Evolutionary conservation across 2,329 filamentous ascomycete genomes (phyloP), one percentile per base, ranked within the genome.

Genomic region (Zasmidium cellare): DNA sequence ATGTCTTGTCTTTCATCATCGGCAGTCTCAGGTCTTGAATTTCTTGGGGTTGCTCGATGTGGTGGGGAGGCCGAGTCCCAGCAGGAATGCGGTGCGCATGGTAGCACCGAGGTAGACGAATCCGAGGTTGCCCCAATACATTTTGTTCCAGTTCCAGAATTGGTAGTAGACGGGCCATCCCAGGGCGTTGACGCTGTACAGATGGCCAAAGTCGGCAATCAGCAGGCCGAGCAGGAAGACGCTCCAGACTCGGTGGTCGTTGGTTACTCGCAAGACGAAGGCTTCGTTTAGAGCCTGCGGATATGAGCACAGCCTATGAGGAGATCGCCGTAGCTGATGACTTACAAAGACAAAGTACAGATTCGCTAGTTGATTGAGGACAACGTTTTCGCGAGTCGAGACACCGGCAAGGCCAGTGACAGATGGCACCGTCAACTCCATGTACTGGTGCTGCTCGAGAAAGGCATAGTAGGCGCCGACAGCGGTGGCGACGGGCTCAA

Each of bases 201-300:
- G 75, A 72, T 92, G 90, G 2, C 89, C 90, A 31, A 91, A 71
- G 72, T 93, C 90, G n/a, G 88, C 90, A 16, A 92, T 71, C 28
- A 92, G 79, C 58, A 92, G 76, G 38, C 82, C 86, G 47, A 87
- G 75, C 3, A 92, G 77, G 23, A 92, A 79, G 1, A 83, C 79
- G 63, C 77, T 80, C 90, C 90, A 93, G 57, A 93, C 89, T 22
- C 79, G 78, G 31, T 87, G 69, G 75, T 92, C 86, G 51, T 77
- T 76, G 6, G 89, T 90, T 16, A 83, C 80, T 45, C 90, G 86
- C 63, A 93, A 80, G 12, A 93, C 86, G 22, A 91, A 75, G 1
- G 88, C 88, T 75, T 94, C 89, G 75, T 89, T 91, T 68, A 93
- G 75, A 55, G 88, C 85, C 53, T 56, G 31, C n/a, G 18, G 20